These are phyloP conservation scores for Craspedostauros australis DNA, from an alignment of 108 stramenopile genomes.

Conservation along the genomic window DNA sequence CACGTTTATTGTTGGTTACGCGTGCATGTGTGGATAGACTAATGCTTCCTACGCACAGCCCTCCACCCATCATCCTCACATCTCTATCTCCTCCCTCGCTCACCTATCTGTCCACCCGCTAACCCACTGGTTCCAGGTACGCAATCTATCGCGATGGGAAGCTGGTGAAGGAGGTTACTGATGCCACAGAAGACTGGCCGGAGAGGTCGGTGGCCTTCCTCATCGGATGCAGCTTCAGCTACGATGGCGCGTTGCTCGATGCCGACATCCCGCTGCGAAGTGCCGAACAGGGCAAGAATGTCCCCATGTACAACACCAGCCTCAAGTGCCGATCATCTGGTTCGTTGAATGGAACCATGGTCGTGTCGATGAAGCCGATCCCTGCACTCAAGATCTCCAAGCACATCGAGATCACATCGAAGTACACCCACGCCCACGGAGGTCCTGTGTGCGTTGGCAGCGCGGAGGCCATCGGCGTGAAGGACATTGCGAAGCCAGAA, in stretches of 20 bases:
- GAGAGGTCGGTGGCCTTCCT: constrained; percentile 73
- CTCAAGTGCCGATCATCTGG: constrained; percentile 63
- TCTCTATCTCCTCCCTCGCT: too few species aligned
- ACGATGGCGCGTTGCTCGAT: constrained; percentile 68
- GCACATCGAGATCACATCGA: constrained; percentile 63
- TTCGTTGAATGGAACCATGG: constrained; percentile 59
- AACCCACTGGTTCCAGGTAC: constrained; percentile 41
- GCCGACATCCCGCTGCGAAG: constrained; percentile 68
- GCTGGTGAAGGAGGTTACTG: constrained; percentile 46
- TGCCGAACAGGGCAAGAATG: constrained; percentile 70
- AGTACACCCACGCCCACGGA: constrained; percentile 83
- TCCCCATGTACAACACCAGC: constrained; percentile 86
- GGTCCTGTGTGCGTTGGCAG: constrained; percentile 79
- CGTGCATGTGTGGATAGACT: too few species aligned
- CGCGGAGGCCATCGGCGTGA: constrained; percentile 67
- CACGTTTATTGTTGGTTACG: too few species aligned
- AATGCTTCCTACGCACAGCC: too few species aligned
- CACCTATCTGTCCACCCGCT: too few species aligned
- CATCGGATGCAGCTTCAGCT: constrained; percentile 82
- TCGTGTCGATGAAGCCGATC: constrained; percentile 89
- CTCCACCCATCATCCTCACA: too few species aligned
- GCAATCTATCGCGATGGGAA: constrained; percentile 70
- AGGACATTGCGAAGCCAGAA: constrained; percentile 59
- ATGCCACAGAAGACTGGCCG: constrained; percentile 66
- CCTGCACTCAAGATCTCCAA: constrained; percentile 52